These are phyloP conservation scores for Sporobolomyces pararoseus DNA, from an alignment of 768 basidiomycete genomes.

Conservation along the genomic window DNA sequence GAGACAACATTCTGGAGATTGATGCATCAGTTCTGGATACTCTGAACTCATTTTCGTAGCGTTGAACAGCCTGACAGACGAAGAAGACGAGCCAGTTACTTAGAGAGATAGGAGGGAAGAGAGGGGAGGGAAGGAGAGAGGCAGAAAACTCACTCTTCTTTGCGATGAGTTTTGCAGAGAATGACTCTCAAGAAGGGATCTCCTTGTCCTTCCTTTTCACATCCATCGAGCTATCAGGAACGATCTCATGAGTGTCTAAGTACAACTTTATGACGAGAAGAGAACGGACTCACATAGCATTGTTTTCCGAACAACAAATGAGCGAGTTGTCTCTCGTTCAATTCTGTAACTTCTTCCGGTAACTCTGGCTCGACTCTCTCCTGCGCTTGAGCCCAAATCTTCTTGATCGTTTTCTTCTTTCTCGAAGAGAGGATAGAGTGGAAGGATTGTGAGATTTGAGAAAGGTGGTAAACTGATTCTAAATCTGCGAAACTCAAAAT, in stretches of 20 bases:
- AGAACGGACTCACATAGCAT: background rate
- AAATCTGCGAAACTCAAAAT: background rate
- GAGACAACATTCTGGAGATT: background rate
- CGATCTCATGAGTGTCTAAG: no score
- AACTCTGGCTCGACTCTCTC: background rate
- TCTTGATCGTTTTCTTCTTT: background rate
- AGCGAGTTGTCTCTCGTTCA: background rate
- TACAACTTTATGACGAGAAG: no score
- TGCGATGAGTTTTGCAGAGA: background rate
- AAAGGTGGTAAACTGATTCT: background rate
- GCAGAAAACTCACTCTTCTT: background rate
- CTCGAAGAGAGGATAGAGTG: background rate
- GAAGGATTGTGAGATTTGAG: background rate
- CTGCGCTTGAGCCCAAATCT: background rate
- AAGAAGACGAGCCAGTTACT: background rate
- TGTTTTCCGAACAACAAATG: background rate
- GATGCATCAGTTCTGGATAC: slow-evolving; percentile 1
- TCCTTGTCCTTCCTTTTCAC: background rate
- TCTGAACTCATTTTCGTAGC: background rate
- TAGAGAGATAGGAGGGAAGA: background rate
- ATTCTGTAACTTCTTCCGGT: background rate
- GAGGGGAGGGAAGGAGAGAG: background rate
- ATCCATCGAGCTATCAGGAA: background rate
- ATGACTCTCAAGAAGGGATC: slow-evolving; percentile 7
- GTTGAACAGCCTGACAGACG: background rate